A percentile compares a stretch with the other conserved stretches of the same genome.
phyloP scores from a whole-genome alignment of 805 yeast species.

The Maudiozyma serrabonitensis region DNA sequence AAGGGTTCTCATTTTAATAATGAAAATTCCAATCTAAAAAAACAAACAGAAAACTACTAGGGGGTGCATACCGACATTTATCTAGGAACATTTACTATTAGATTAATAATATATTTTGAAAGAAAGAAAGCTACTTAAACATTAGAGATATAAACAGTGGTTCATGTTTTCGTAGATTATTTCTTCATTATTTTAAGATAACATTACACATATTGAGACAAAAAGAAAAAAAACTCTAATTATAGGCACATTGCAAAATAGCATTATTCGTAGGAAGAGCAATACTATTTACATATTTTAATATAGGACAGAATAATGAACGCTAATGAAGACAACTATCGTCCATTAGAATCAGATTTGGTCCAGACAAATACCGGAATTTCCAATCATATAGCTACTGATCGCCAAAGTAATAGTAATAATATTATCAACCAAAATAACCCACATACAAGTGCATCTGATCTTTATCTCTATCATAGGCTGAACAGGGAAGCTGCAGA shows the following conservation, averaged over 20 bases:
- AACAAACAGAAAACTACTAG: too few relatives aligned
- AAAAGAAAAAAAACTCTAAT: too few relatives aligned
- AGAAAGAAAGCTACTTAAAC: too few relatives aligned
- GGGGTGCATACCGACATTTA: too few relatives aligned
- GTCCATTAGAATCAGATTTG: constrained; percentile 13
- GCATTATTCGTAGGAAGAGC: too few relatives aligned
- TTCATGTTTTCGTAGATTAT: too few relatives aligned
- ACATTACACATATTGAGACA: neutral
- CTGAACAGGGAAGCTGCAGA: neutral
- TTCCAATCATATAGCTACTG: neutral
- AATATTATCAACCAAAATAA: neutral
- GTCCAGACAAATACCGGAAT: neutral
- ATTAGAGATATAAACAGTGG: neutral
- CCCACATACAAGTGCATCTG: neutral
- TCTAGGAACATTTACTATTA: too few relatives aligned
- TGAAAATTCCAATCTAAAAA: neutral
- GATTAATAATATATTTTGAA: too few relatives aligned
- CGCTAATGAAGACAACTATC: constrained; percentile 9
- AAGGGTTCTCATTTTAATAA: neutral
- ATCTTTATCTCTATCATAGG: constrained; percentile 5
- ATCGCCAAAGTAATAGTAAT: too few relatives aligned
- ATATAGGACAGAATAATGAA: neutral
- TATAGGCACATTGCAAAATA: too few relatives aligned
- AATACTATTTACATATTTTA: too few relatives aligned
- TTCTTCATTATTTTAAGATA: neutral